A percentile compares a stretch with the other conserved stretches of the same genome.
These are phyloP conservation scores for Graphilbum fragrans DNA, from an alignment of 2,329 filamentous ascomycete species.

Conservation along the genomic window DNA sequence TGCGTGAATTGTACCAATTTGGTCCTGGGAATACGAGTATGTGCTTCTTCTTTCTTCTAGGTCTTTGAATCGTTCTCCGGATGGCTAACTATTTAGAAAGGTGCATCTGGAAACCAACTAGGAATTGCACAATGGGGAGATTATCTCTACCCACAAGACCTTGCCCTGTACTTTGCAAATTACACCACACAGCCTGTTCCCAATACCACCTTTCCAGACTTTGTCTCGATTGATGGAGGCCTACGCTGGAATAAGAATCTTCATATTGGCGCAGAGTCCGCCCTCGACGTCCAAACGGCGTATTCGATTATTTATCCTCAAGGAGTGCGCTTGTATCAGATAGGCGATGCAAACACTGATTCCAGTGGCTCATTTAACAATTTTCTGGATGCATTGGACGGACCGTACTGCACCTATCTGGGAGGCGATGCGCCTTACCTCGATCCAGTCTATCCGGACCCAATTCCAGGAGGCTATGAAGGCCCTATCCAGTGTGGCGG, in stretches of 20 bases:
- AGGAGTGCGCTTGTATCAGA: constrained; percentile 18
- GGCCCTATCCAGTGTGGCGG: constrained; percentile 21
- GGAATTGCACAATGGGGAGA: constrained; percentile 13
- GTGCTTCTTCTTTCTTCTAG: too few species aligned
- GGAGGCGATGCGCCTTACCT: constrained; percentile 27
- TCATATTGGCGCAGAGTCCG: constrained; percentile 18
- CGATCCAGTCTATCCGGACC: constrained; percentile 35
- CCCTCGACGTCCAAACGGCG: constrained; percentile 32
- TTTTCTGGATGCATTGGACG: constrained; percentile 34
- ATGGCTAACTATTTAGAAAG: too few species aligned
- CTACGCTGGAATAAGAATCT: constrained; percentile 18
- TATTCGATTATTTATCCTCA: constrained; percentile 38
- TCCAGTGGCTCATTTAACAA: constrained; percentile 13
- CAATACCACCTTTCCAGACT: constrained; percentile 28
- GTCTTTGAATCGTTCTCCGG: too few species aligned
- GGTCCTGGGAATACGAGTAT: too few species aligned
- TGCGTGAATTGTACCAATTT: too few species aligned
- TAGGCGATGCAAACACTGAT: constrained; percentile 11
- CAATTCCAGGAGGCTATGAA: too few species aligned
- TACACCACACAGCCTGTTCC: constrained; percentile 16
- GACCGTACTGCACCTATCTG: constrained; percentile 33
- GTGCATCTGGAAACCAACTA: constrained; percentile 8
- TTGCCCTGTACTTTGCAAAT: constrained; percentile 11
- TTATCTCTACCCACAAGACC: constrained; percentile 11
- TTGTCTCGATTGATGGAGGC: constrained; percentile 34